A percentile compares a stretch with the other conserved stretches of the same genome.
phyloP scores from a whole-genome alignment of 2,329 filamentous ascomycete species.

The Alternaria sp. region DNA sequence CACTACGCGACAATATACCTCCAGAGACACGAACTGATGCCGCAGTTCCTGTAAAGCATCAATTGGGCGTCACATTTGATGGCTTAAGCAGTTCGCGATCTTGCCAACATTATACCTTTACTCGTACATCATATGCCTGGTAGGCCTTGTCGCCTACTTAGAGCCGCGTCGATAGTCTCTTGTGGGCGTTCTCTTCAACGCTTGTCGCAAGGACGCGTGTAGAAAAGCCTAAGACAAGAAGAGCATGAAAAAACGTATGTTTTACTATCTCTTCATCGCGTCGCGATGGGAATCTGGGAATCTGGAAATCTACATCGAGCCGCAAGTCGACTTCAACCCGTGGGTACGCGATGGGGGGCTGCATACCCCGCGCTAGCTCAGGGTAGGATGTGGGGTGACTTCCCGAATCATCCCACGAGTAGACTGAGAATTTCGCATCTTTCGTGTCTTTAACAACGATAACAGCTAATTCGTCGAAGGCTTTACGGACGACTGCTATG shows the following conservation, averaged over 20 bases:
- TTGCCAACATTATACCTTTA: slow-evolving; percentile 40
- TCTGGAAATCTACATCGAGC: background rate
- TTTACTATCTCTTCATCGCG: background rate
- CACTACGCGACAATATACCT: slow-evolving; percentile 49
- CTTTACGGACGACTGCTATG: background rate
- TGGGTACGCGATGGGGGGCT: slow-evolving; percentile 19
- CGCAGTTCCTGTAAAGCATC: background rate
- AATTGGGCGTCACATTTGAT: slow-evolving; percentile 21
- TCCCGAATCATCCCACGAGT: background rate
- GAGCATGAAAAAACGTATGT: background rate
- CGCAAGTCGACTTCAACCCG: slow-evolving; percentile 5
- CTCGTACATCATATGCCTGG: slow-evolving; percentile 66
- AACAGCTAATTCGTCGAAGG: background rate
- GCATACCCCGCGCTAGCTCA: slow-evolving; percentile 28
- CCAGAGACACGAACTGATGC: background rate
- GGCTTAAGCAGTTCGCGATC: slow-evolving; percentile 69
- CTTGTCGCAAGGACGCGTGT: background rate
- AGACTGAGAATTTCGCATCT: background rate
- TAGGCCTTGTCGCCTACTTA: slow-evolving; percentile 69
- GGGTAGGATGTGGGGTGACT: slow-evolving; percentile 23
- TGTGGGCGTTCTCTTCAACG: background rate
- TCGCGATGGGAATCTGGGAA: too few relatives aligned
- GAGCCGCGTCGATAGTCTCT: slow-evolving; percentile 72
- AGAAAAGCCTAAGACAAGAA: background rate
- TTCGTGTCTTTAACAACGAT: background rate